These are phyloP conservation scores for Sugiyamaella castrensis DNA, from an alignment of 1,139 yeast genomes.

Conservation along the genomic window DNA sequence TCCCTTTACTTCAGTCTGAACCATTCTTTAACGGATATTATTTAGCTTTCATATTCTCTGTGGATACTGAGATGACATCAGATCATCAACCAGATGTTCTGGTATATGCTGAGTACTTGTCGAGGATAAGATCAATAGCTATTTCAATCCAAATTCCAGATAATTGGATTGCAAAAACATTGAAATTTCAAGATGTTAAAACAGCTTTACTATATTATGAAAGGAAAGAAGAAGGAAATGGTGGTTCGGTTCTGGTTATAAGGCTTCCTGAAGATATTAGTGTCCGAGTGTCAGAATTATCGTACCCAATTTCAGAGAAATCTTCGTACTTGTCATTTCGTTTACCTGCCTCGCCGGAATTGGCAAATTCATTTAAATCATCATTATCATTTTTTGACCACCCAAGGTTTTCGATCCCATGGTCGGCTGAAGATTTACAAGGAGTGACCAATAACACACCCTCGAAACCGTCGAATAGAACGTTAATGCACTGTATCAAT, in stretches of 20 bases:
- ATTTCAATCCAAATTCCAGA: slow-evolving; percentile 27
- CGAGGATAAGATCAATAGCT: slow-evolving; percentile 31
- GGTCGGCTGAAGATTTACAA: slow-evolving; percentile 24
- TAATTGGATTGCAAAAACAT: slow-evolving; percentile 15
- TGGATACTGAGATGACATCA: not conserved
- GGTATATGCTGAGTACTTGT: slow-evolving; percentile 36
- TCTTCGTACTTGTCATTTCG: slow-evolving; percentile 23
- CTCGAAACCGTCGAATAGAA: not conserved
- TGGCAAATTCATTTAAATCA: slow-evolving; percentile 9
- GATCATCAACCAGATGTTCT: slow-evolving; percentile 1
- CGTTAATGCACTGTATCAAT: slow-evolving; percentile 10
- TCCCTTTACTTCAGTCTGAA: too few species aligned
- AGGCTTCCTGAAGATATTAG: slow-evolving; percentile 26
- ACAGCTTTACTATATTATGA: slow-evolving; percentile 21
- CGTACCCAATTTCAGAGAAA: slow-evolving; percentile 13
- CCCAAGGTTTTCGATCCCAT: slow-evolving; percentile 20
- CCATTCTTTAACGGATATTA: too few species aligned
- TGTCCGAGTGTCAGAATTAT: slow-evolving; percentile 20
- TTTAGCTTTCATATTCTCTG: too few species aligned
- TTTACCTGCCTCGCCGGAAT: slow-evolving; percentile 28
- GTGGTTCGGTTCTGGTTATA: slow-evolving; percentile 10
- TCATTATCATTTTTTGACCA: slow-evolving; percentile 16
- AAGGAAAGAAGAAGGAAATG: not conserved
- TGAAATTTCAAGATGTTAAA: slow-evolving; percentile 20
- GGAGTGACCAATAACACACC: not conserved